phyloP scores from a whole-genome alignment of 2,329 filamentous ascomycete genomes.

The Fusarium sp. region DNA sequence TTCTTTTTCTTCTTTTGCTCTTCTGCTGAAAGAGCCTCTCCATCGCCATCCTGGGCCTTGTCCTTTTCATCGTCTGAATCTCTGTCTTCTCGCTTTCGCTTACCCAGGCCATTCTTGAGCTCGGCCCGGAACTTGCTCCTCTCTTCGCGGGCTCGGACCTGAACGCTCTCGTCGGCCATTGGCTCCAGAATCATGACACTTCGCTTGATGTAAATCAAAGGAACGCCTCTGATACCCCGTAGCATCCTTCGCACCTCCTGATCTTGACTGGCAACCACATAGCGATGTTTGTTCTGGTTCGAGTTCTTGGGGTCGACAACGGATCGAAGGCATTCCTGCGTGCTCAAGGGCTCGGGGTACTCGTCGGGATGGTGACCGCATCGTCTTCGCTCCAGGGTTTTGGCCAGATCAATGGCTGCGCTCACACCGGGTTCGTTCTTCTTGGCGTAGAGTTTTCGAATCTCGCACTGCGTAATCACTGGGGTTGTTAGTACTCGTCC shows the following conservation, averaged over 20 bases:
- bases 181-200: conserved; percentile 79
- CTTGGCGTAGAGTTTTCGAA: conserved; percentile 78
- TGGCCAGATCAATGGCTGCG: conserved; percentile 78
- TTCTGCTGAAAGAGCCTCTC: conserved; percentile 10
- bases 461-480: conserved; percentile 86
- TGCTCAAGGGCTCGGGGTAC: conserved; percentile 75
- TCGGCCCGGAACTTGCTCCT: conserved; percentile 78
- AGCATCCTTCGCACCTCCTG: conserved; percentile 70
- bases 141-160: conserved; percentile 75
- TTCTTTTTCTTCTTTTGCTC: conserved; percentile 63
- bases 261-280: conserved; percentile 81
- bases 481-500: conserved; percentile 35
- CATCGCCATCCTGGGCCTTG: conserved; percentile 34
- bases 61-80: conserved; percentile 48
- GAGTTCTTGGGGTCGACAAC: conserved; percentile 83
- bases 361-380: conserved; percentile 82
- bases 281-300: conserved; percentile 80
- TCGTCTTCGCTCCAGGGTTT: conserved; percentile 78
- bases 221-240: conserved; percentile 76
- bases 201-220: conserved; percentile 80
- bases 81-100: conserved; percentile 62
- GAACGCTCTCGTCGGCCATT: conserved; percentile 75
- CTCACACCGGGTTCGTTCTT: conserved; percentile 63
- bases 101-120: conserved; percentile 63
- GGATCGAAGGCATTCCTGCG: conserved; percentile 75